A percentile compares a stretch with the other conserved stretches of the same genome.
phyloP scores from a whole-genome alignment of 495 filamentous ascomycete genomes.

The Aspergillus heteromorphus region DNA sequence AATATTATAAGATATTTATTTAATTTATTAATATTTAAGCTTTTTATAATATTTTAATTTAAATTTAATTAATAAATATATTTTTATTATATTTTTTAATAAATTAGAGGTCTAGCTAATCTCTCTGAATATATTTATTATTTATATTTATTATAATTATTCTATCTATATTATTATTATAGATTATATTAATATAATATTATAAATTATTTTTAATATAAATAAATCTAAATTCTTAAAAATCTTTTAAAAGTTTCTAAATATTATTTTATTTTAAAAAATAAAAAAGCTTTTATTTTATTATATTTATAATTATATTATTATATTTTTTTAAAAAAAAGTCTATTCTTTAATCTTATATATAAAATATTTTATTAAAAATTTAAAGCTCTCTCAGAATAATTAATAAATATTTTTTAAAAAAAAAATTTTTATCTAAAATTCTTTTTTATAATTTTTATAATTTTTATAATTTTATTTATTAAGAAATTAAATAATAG shows the following conservation, averaged over 20 bases:
- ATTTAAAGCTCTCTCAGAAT: background rate
- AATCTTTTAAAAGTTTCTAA: background rate
- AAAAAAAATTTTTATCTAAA: background rate
- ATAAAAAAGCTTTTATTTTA: background rate
- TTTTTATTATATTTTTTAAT: background rate
- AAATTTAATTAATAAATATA: background rate
- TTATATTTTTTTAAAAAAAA: constrained; percentile 10
- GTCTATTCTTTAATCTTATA: constrained; percentile 1
- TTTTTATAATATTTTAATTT: background rate
- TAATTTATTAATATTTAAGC: background rate
- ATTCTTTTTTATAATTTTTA: background rate
- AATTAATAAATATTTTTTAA: no score
- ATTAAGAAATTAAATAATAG: background rate
- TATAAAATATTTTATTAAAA: background rate
- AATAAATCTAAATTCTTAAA: background rate
- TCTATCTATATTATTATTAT: background rate
- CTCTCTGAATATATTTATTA: background rate
- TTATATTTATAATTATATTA: background rate
- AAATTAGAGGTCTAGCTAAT: background rate
- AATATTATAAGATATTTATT: background rate
- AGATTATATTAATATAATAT: background rate
- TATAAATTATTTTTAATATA: background rate
- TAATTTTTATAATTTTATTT: constrained; percentile 4
- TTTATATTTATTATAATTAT: background rate
- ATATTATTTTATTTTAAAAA: background rate